Evolutionary conservation across 2,329 filamentous ascomycete genomes (phyloP), one percentile per base, ranked within the genome.

Genomic region (Penicillium sp.): DNA sequence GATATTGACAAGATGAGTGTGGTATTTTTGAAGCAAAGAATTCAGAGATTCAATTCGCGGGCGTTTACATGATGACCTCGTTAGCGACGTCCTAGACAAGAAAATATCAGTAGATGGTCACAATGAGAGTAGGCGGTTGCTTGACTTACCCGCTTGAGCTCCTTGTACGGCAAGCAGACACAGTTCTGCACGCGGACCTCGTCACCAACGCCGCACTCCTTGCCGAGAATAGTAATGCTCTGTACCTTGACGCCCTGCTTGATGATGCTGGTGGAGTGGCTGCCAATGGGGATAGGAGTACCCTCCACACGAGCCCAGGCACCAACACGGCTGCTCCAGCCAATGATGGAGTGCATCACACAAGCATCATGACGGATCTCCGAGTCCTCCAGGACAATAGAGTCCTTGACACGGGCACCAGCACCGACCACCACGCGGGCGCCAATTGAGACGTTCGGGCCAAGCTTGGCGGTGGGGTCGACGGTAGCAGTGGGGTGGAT

Each of bases 231-330:
- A 51, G 94, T 98, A 75, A 98, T 95, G 79, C 92, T 96, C 84
- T 98, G 95, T 56, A 99, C 95, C 85, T 98, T 98, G 79, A 98
- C 89, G 56, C 95, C 95, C 74, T 97, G 96, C 87, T 97, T 98
- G 79, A 98, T 85, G 72, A 98, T 93, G 80, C 91, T 97, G 15
- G 94, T 98, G 58, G 88, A 91, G 82, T 98, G 94, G 82, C 91
- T 97, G 56, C 86, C 89, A 59, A 92, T 88, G 0, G 93, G 91
- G 17, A 91, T 96, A 0, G 94, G 93, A 0, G 93, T 97, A 58
- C 95, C 95, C 80, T 99, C 95, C 28, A 99, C 94, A 77, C 95
- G 90, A 56, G 95, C 93, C 95, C 95, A 99, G n/a, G 94, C 92
- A 65, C 95, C 95, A 17, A 99, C 89, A 65, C 92, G 91, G 83